Base-by-base conservation (phyloP, 2,329 filamentous ascomycete genomes). In the Xylariaceae sp. region DNA sequence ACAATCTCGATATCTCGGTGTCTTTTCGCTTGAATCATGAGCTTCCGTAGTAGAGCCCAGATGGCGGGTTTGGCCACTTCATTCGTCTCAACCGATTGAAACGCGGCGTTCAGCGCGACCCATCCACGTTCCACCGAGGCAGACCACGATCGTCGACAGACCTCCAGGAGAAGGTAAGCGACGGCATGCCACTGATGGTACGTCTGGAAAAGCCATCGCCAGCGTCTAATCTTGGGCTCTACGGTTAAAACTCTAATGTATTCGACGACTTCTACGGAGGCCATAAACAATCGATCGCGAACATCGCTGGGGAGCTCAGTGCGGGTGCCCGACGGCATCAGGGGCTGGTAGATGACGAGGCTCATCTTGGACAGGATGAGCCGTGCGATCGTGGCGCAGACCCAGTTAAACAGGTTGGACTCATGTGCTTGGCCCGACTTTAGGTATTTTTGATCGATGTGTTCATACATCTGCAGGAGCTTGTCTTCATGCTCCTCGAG, bases 141-240 rank as follows among this genome's bases (percentile, higher is more conserved):
- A 0, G 78, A 78, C 78, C 80, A 81, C 0, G 78, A 75, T 1
- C 80, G 74, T 5, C 77, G 75, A 11, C 75, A 77, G 1, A 79
- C 71, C 65, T 84, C 80, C 10, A 84, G 74, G 34, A 85, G 65
- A 0, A 84, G 73, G 63, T 82, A 85, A 0, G 82, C 80, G 2
- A 84, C 77, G 3, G 82, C 80, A 63, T 84, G 77, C 81, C 82
- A 85, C 60, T 84, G 81, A 0, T 78, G 82, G 66, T 83, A 84
- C 0, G 80, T 82, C 64, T 83, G 79, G 68, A 82, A 84, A 4
- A 83, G 72, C 83, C 83, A 86, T 15, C 80, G 79, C 78, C 80
- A 84, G 51, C 79, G 78, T 8, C 75, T 76, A 56, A 75, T 77
- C 13, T 72, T 73, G 2, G 73, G 71, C 57, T 85, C 80, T 2